phyloP scores from a whole-genome alignment of 2,329 filamentous ascomycete species.

The Cordyceps farinosa region DNA sequence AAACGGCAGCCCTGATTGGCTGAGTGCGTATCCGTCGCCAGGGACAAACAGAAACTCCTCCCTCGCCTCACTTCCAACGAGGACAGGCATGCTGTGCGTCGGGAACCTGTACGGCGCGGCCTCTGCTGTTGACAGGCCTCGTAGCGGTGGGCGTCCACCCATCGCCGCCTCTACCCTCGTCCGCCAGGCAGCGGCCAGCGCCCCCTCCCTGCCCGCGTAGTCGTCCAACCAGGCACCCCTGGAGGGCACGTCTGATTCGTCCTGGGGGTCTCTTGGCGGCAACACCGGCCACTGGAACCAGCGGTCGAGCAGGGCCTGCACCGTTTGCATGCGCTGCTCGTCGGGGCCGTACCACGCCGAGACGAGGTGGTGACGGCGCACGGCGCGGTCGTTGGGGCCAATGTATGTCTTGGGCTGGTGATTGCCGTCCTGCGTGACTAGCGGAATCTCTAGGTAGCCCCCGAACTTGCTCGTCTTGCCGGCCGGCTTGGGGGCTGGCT shows the following conservation, averaged over 20 bases:
- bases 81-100: conserved; percentile 29
- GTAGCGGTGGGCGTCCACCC: conserved; percentile 5
- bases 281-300: conserved; percentile 41
- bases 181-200: conserved; percentile 31
- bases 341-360: conserved; percentile 43
- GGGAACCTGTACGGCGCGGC: conserved; percentile 27
- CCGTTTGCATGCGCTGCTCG: conserved; percentile 31
- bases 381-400: conserved; percentile 34
- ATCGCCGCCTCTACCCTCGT: conserved; percentile 22
- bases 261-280: conserved; percentile 30
- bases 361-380: conserved; percentile 33
- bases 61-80: conserved; percentile 31
- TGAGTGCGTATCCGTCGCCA: conserved; percentile 26
- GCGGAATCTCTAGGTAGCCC: conserved; percentile 31
- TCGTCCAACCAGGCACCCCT: conserved; percentile 40
- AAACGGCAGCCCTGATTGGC: conserved; percentile 30
- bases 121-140: conserved; percentile 26
- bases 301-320: conserved; percentile 38
- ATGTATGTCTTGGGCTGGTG: conserved; percentile 32
- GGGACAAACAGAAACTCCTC: conserved; percentile 30
- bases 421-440: conserved; percentile 30
- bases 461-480: conserved; percentile 25
- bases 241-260: conserved; percentile 28
- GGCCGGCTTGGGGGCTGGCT: conserved; percentile 27
- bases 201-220: conserved; percentile 34